These are phyloP conservation scores for Lumnitzera racemosa DNA, from an alignment of 345 rosid genomes.

Conservation along the genomic window DNA sequence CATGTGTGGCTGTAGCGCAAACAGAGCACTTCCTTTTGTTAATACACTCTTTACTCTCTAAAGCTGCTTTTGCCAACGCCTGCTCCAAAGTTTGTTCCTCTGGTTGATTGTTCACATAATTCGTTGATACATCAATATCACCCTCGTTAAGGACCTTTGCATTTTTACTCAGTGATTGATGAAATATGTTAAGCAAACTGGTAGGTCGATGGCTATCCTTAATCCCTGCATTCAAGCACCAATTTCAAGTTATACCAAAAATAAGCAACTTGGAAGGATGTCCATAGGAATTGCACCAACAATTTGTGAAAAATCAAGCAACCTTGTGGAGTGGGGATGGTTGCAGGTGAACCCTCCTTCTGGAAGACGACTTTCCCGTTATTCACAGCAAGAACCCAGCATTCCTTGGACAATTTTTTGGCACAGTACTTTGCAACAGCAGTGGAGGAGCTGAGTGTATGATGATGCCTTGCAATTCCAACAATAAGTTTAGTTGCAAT, in stretches of 20 bases:
- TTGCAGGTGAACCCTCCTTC: constrained; percentile 45
- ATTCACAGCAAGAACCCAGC: constrained; percentile 59
- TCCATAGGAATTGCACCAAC: too few relatives aligned
- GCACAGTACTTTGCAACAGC: constrained; percentile 87
- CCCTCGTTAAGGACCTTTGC: constrained; percentile 38
- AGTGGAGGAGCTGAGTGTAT: constrained; percentile 47
- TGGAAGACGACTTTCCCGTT: constrained; percentile 69
- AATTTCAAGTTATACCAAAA: neutral
- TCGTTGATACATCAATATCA: constrained; percentile 14
- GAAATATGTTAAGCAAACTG: constrained; percentile 48
- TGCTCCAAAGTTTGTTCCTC: constrained; percentile 30
- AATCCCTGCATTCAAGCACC: constrained; percentile 28
- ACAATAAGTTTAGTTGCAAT: constrained; percentile 56
- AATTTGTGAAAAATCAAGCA: neutral
- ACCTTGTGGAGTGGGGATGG: constrained; percentile 36
- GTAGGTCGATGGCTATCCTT: constrained; percentile 30
- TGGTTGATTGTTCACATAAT: constrained; percentile 11
- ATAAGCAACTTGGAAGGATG: neutral
- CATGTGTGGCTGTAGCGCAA: constrained; percentile 38
- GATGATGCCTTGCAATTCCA: constrained; percentile 46
- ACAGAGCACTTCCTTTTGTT: constrained; percentile 39
- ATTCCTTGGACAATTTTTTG: constrained; percentile 48
- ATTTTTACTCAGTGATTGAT: constrained; percentile 39
- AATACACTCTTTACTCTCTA: constrained; percentile 19
- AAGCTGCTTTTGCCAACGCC: constrained; percentile 33